Evolutionary conservation across 148 eudicot species (phyloP).

Genomic region (Nepenthes mirabilis): DNA sequence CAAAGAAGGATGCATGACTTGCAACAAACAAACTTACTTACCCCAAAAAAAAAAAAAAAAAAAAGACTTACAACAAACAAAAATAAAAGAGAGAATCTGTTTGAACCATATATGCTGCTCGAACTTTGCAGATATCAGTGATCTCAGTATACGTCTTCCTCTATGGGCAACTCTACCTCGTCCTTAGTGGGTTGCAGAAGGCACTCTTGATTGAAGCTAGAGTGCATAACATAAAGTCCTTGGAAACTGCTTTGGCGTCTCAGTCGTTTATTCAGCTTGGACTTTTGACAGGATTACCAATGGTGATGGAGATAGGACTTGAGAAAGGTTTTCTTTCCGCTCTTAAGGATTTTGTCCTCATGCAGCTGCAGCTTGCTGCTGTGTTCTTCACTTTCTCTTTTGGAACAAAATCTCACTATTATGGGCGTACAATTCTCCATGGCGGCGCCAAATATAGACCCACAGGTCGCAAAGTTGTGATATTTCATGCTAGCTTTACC

Average conservation of each 20-base stretch:
- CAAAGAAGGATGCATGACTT: too few species aligned
- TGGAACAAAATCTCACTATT: conserved; percentile 86
- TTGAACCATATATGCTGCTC: background rate
- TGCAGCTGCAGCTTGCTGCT: conserved; percentile 91
- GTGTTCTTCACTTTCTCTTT: conserved; percentile 94
- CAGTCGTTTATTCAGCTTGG: conserved; percentile 95
- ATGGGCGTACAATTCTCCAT: conserved; percentile 86
- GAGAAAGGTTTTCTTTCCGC: conserved; percentile 76
- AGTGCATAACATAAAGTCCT: conserved; percentile 57
- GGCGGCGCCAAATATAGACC: conserved; percentile 92
- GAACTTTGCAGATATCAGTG: conserved; percentile 63
- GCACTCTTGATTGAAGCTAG: conserved; percentile 58
- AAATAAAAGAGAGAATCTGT: background rate
- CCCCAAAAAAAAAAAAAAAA: too few species aligned
- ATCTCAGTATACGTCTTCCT: conserved; percentile 83
- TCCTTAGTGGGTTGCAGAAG: conserved; percentile 84
- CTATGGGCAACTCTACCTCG: conserved; percentile 91
- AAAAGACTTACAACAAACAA: too few species aligned
- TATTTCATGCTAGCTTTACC: conserved; percentile 73
- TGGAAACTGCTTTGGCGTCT: conserved; percentile 91
- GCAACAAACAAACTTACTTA: too few species aligned
- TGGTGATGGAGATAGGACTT: conserved; percentile 87
- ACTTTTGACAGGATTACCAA: conserved; percentile 86
- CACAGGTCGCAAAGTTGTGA: conserved; percentile 86
- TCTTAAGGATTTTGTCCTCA: conserved; percentile 81